Evolutionary conservation across 2,329 filamentous ascomycete genomes (phyloP), one percentile per base, ranked within the genome.

Genomic region (Cladosporium sp.): DNA sequence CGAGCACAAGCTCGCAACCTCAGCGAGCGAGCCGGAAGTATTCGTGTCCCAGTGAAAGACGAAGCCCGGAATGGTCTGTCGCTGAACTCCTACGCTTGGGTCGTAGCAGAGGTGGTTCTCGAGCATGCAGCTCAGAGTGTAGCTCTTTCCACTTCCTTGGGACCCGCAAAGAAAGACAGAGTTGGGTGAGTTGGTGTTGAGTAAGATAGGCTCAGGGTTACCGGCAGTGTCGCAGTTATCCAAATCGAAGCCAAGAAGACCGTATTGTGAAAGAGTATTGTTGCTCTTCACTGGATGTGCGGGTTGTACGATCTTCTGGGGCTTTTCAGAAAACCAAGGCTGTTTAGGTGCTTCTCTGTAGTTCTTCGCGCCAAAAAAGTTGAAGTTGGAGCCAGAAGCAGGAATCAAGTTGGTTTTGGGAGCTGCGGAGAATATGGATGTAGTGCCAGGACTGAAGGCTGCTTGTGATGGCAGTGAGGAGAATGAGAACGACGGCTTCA

Each of bases 91-190:
- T 1, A 83, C 72, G 2, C 74, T 70, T 0, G 79, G 62, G 6
- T 72, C 83, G 0, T 74, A 69, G 0, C 86, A 75, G 0, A 90
- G 76, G 40, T 83, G 88, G 67, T 86, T 87, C 71, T 90, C 86
- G 0, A 89, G 77, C 57, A 89, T 77, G 69, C 83, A 86, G 0
- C 85, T 83, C 2, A 88, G 77, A 0, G 86, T 88, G 65, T 89
- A 85, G 23, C 82, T 85, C 70, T 89, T 89, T 0, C 87, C 87
- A 50, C 82, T 84, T 0, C 87, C 87, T 70, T 89, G 86, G 1
- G 84, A 84, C 1, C 87, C 87, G 66, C 87, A 89, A 23, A 89
- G 85, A 72, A 89, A 89, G 0, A 82, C 78, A 0, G 85, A 88
- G 68, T 81, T 86, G 0, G 87, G 86, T 0, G 81, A 78, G 29